Base-by-base conservation (phyloP, 352 stramenopile genomes). In the Elongisporangium anandrum region DNA sequence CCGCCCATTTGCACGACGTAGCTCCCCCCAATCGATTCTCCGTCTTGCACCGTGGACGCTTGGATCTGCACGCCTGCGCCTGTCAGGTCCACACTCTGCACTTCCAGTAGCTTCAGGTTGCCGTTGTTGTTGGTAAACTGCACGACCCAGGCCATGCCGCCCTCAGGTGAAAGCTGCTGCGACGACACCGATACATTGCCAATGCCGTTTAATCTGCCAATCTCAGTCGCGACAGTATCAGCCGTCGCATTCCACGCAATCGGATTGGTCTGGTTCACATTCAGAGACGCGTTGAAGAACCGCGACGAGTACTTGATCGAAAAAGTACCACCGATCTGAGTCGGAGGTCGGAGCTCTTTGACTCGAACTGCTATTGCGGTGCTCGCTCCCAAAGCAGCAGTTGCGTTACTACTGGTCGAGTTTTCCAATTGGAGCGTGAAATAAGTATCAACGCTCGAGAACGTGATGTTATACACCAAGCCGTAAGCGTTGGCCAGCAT, bases 121-220 rank as follows among this genome's bases (percentile, higher is more conserved):
- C 81, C 83, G 54, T 89, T 79, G 66, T 91, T 93, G 19, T 68
- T 60, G 0, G 66, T 22, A 50, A 93, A 93, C 23, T 76, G 77
- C 9, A 93, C 61, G 2, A 64, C 87, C 83, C 83, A 93, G 26
- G 75, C 72, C 66, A 80, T 86, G 2, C 59, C 77, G 16, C 81
- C 77, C 57, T 93, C 83, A 1, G 81, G 66, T 7, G 77, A 68
- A 0, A 90, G 59, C 50, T 62, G 65, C 12, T 70, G 61, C 0
- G 60, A 52, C 1, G 70, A 55, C 9, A 90, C 74, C 1, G 57
- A 68, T 0, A 91, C 81, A 24, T 71, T 77, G 1, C 77, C 83
- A 7, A 93, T 5, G 2, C 79, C 82, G 13, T 84, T 70, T 10
- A 93, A 67, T 13, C 65, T 29, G 1, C 56, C 60, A 4, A 93